A percentile compares a stretch with the other conserved stretches of the same genome.
These are phyloP conservation scores for Thelephora aurantiotincta DNA, from an alignment of 768 basidiomycete species.

Conservation along the genomic window DNA sequence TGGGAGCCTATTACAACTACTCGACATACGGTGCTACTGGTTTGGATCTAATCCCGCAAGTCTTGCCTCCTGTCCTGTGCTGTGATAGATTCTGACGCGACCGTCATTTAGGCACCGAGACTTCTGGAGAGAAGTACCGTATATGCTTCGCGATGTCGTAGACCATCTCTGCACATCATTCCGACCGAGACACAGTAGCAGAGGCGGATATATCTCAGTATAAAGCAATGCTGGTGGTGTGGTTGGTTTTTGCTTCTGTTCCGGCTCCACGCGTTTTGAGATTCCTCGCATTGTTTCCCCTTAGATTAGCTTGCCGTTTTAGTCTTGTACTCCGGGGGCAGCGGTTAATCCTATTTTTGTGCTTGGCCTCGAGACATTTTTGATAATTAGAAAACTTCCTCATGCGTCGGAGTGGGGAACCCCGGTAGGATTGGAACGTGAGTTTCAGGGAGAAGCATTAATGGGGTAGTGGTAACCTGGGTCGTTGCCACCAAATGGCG, in stretches of 20 bases:
- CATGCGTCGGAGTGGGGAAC: background rate
- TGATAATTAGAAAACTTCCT: too few species aligned
- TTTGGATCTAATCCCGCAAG: conserved; percentile 73
- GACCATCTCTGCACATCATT: conserved; percentile 65
- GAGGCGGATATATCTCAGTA: conserved; percentile 69
- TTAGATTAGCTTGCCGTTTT: too few species aligned
- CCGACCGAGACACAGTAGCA: conserved; percentile 48
- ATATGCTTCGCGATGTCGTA: conserved; percentile 67
- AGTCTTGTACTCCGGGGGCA: too few species aligned
- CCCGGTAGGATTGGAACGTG: too few species aligned
- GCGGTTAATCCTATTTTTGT: too few species aligned
- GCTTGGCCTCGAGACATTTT: too few species aligned
- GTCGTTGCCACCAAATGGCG: conserved; percentile 15
- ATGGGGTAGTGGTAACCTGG: conserved; percentile 23
- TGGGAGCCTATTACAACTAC: conserved; percentile 84
- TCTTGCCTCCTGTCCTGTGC: conserved; percentile 9
- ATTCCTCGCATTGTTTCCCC: too few species aligned
- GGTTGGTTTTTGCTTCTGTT: too few species aligned
- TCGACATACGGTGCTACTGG: conserved; percentile 78
- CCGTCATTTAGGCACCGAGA: conserved; percentile 54
- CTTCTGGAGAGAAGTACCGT: conserved; percentile 84
- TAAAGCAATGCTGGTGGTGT: conserved; percentile 23
- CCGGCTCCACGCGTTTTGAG: too few species aligned
- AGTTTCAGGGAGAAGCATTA: conserved; percentile 10
- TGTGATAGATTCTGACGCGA: conserved; percentile 1